These are phyloP conservation scores for Durusdinium trenchii DNA, from an alignment of 73 alveolate genomes.

Conservation along the genomic window DNA sequence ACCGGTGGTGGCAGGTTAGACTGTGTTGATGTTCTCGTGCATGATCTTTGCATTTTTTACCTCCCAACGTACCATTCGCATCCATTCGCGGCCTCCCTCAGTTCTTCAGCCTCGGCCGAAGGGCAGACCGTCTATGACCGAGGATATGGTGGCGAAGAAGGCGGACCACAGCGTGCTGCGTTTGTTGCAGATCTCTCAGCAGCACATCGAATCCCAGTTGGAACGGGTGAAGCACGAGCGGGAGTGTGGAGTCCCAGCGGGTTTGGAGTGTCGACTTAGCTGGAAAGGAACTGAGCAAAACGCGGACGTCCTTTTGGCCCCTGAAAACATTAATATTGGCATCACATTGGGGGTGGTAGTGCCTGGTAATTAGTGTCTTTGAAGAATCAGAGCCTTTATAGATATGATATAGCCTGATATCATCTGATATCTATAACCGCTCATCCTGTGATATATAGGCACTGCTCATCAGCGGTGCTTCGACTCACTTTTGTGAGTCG, in stretches of 20 bases:
- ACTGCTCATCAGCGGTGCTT: too few species aligned
- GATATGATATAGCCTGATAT: too few species aligned
- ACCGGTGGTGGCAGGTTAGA: background rate
- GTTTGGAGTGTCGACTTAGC: background rate
- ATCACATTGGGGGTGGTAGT: too few species aligned
- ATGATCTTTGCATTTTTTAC: background rate
- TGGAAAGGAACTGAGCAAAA: too few species aligned
- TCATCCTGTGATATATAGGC: too few species aligned
- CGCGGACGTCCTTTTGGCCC: too few species aligned
- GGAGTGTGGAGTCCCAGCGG: background rate
- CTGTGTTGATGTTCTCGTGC: background rate
- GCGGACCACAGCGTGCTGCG: constrained; percentile 95
- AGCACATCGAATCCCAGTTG: constrained; percentile 89
- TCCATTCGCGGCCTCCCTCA: background rate
- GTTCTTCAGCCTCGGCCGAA: background rate
- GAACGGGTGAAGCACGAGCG: constrained; percentile 96
- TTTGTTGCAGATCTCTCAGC: constrained; percentile 85
- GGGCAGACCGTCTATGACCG: background rate
- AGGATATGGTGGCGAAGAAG: constrained; percentile 94
- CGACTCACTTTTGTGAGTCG: too few species aligned
- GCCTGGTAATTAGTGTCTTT: too few species aligned
- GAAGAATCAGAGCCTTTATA: too few species aligned
- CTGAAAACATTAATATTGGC: too few species aligned
- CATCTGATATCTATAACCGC: too few species aligned
- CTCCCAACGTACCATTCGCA: background rate